Base-by-base conservation (phyloP, 1,284 basidiomycete genomes). In the Clitocybe nebularis region DNA sequence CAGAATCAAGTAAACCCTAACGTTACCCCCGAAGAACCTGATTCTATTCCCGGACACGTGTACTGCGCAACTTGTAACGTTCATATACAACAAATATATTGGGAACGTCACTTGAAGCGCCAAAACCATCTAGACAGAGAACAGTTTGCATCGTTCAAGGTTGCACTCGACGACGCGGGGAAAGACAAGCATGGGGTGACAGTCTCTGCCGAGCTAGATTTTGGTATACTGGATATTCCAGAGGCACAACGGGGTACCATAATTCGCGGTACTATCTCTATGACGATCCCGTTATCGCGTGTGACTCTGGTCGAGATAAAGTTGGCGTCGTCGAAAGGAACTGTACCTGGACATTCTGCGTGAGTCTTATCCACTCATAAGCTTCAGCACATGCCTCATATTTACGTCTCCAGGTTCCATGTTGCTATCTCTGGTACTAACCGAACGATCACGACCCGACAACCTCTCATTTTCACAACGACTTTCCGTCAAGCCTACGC, bases 111-210 rank as follows among this genome's bases (percentile, higher is more conserved):
- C n/a, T n/a, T n/a, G n/a, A n/a, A n/a, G n/a, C n/a, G n/a, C n/a
- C n/a, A n/a, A n/a, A n/a, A n/a, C n/a, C n/a, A n/a, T n/a, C n/a
- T n/a, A 57, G 56, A 4, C 62, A 62, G 19, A n/a, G 65, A 67
- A 48, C 44, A 45, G 3, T 74, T 62, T 49, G 44, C 64, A 0
- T 48, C 56, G 5, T 70, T 67, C 46, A 61, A 61, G 29, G 54
- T 59, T 9, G 67, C 59, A 0, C 40, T 73, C 6, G 67, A 70
- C 4, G 69, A 72, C 23, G 66, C 71, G 0, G 66, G 70, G 43
- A 66, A 64, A 41, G 71, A 74, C 43, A 72, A 74, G 34, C 59
- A 73, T 36, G 68, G 65, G 0, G 54, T 75, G 10, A 46, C 51
- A 0, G 49, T 76, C 3, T 52, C 57, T 29, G 66, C 64, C 1